Evolutionary conservation across 2,329 filamentous ascomycete species (phyloP).

Genomic region (Dactylella cylindrospora): DNA sequence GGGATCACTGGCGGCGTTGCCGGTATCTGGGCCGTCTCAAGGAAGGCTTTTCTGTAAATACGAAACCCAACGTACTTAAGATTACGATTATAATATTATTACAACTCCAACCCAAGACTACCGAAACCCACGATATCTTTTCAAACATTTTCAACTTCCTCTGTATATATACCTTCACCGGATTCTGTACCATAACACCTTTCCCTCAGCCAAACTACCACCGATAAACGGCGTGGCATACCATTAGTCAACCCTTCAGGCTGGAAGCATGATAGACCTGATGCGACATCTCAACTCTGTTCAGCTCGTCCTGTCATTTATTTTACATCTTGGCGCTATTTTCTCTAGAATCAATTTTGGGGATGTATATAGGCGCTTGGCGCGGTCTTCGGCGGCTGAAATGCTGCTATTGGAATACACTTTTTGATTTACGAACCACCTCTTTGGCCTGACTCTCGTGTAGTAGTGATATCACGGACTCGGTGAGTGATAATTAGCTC

Average conservation of each 20-base stretch:
- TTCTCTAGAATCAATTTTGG: conserved; percentile 19
- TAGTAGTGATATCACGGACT: neutral
- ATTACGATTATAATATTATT: neutral
- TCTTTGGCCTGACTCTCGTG: neutral
- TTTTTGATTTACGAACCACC: neutral
- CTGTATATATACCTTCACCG: conserved; percentile 33
- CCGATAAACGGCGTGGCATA: conserved; percentile 19
- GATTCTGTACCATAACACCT: conserved; percentile 38
- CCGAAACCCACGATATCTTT: neutral
- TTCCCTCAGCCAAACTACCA: conserved; percentile 5
- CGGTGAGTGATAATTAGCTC: neutral
- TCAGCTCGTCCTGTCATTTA: conserved; percentile 20
- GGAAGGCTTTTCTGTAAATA: conserved; percentile 45
- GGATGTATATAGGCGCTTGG: conserved; percentile 45
- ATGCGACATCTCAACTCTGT: conserved; percentile 42
- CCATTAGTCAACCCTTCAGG: conserved; percentile 9
- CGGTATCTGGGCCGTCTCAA: conserved; percentile 76
- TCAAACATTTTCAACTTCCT: conserved; percentile 8
- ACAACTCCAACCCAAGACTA: neutral
- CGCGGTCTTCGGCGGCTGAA: conserved; percentile 28
- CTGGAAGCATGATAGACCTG: conserved; percentile 21
- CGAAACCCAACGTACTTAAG: neutral
- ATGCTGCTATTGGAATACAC: conserved; percentile 23
- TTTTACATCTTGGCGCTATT: conserved; percentile 11
- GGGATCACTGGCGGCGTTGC: conserved; percentile 84